Evolutionary conservation across 805 yeast genomes (phyloP).

Genomic region (Clavispora santaluciae): DNA sequence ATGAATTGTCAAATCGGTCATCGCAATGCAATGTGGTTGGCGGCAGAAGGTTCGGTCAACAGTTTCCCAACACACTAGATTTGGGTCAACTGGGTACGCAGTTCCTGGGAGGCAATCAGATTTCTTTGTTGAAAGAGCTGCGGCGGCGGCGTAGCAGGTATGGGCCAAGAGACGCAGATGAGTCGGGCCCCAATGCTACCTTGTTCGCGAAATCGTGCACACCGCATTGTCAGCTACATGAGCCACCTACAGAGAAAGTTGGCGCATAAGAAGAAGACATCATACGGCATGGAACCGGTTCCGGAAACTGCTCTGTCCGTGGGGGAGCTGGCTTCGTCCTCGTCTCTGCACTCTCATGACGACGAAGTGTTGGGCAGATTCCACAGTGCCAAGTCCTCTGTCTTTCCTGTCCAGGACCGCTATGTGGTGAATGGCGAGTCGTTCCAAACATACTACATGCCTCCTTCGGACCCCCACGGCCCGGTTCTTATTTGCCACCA

Average conservation of each 20-base stretch:
- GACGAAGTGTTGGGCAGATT: background rate
- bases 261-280: conserved; percentile 5
- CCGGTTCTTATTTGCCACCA: conserved; percentile 79
- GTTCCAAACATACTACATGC: conserved; percentile 49
- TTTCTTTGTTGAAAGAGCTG: too few species aligned
- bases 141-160: too few species aligned
- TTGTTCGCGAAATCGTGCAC: background rate
- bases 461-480: conserved; percentile 38
- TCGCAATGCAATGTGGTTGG: background rate
- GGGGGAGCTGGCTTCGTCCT: background rate
- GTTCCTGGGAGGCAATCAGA: too few species aligned
- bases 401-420: conserved; percentile 17
- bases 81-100: too few species aligned
- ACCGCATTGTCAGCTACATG: background rate
- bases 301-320: conserved; percentile 2
- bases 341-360: background rate
- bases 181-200: too few species aligned
- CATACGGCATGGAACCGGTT: conserved; percentile 8
- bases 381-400: conserved; percentile 7
- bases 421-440: conserved; percentile 7
- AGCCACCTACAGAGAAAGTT: conserved; percentile 8
- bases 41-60: too few species aligned
- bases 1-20: conserved; percentile 11
- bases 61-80: too few species aligned
- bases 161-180: too few species aligned